Evolutionary conservation across 768 basidiomycete species (phyloP).

Genomic region (Neoboletus brunneissimus): DNA sequence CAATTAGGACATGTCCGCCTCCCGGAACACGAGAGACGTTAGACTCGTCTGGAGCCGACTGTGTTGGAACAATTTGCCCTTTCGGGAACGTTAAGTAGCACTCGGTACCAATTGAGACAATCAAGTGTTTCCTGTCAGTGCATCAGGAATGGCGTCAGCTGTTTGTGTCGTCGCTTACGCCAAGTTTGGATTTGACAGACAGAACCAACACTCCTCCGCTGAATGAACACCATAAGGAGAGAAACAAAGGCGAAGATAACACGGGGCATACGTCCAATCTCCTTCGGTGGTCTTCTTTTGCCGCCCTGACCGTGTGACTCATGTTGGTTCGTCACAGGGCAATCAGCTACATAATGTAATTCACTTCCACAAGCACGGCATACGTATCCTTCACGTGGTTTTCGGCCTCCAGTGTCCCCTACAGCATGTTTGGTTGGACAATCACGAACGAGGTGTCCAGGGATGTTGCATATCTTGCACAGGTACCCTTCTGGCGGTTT

Average conservation of each 20-base stretch:
- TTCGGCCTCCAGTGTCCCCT: constrained; percentile 80
- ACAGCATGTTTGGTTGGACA: constrained; percentile 77
- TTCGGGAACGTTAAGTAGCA: constrained; percentile 96
- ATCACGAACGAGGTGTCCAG: constrained; percentile 85
- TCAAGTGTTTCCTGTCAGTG: constrained; percentile 79
- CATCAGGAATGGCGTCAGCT: constrained; percentile 1
- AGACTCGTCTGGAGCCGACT: constrained; percentile 45
- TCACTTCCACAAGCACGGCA: constrained; percentile 91
- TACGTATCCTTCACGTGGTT: constrained; percentile 82
- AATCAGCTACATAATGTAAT: constrained; percentile 84
- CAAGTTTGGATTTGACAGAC: constrained; percentile 88
- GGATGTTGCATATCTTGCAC: constrained; percentile 83
- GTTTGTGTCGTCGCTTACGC: constrained; percentile 50
- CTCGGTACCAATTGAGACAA: constrained; percentile 89
- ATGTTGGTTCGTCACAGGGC: constrained; percentile 63
- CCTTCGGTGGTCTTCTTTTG: constrained; percentile 59
- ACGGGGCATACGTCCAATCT: constrained; percentile 74
- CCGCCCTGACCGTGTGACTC: constrained; percentile 31
- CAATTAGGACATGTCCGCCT: constrained; percentile 92
- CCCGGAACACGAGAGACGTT: constrained; percentile 67
- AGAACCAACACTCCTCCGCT: constrained; percentile 99
- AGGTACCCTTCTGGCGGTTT: constrained; percentile 83
- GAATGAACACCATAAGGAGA: constrained; percentile 9
- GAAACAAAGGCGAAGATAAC: not conserved
- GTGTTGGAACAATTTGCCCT: constrained; percentile 88